Evolutionary conservation across 2,329 filamentous ascomycete genomes (phyloP).

Genomic region (Aureobasidium sp.): DNA sequence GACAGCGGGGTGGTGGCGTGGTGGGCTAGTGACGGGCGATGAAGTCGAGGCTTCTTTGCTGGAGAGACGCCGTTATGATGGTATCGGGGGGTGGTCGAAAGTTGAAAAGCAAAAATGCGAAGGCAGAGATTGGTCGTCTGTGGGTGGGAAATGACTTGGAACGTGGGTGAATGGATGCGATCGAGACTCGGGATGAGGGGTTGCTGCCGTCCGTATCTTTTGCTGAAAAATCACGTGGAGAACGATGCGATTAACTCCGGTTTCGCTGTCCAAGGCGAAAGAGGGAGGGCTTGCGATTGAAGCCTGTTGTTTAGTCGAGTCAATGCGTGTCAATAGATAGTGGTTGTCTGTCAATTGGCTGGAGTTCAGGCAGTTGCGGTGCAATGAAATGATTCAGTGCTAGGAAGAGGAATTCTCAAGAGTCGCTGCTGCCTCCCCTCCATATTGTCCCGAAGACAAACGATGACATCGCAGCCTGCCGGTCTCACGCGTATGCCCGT

Average conservation of each 20-base stretch:
- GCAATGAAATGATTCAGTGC: not conserved
- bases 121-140: not conserved
- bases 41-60: not conserved
- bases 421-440: constrained; percentile 6
- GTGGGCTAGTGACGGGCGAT: constrained; percentile 1
- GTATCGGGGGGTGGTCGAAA: not conserved
- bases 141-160: not conserved
- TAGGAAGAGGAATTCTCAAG: not conserved
- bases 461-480: constrained; percentile 3
- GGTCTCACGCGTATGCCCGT: constrained; percentile 8
- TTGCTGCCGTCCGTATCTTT: constrained; percentile 6
- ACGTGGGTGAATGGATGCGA: constrained; percentile 6
- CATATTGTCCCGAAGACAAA: not conserved
- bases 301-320: not conserved
- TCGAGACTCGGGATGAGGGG: constrained; percentile 9
- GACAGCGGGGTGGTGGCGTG: constrained; percentile 12
- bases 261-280: not conserved
- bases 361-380: not conserved
- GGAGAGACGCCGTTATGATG: not conserved
- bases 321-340: not conserved
- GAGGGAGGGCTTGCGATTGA: not conserved
- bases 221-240: constrained; percentile 5
- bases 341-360: not conserved
- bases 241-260: not conserved
- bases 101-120: not conserved